Evolutionary conservation across 305 asterid genomes (phyloP).

Genomic region (Fraxinus angustifolia): DNA sequence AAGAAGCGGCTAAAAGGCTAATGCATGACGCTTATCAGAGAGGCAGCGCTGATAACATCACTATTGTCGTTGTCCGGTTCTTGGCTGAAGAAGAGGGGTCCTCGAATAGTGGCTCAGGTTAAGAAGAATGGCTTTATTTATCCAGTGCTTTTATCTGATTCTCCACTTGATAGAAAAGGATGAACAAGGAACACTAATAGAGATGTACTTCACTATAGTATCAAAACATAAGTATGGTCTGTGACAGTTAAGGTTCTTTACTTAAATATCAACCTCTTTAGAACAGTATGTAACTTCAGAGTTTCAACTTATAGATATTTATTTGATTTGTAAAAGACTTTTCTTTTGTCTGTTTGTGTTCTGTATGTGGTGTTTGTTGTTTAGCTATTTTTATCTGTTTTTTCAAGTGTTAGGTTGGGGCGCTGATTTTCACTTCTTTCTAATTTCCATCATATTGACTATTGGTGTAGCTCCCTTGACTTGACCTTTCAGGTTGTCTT

Average conservation of each 20-base stretch:
- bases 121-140: conserved; percentile 4
- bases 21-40: conserved; percentile 80
- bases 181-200: conserved; percentile 11
- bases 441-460: too few relatives aligned
- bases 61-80: conserved; percentile 72
- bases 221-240: conserved; percentile 20
- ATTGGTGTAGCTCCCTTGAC: too few relatives aligned
- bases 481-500: too few relatives aligned
- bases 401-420: too few relatives aligned
- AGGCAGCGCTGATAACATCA: conserved; percentile 83
- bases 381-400: too few relatives aligned
- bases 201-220: conserved; percentile 32
- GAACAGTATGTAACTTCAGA: conserved; percentile 11
- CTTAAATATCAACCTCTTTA: conserved; percentile 2
- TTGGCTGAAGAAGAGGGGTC: conserved; percentile 44
- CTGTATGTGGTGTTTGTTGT: too few relatives aligned
- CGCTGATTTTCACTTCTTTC: too few relatives aligned
- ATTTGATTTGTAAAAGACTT: too few relatives aligned
- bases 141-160: not conserved
- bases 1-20: conserved; percentile 77
- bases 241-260: conserved; percentile 11
- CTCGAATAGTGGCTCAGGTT: conserved; percentile 41
- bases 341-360: too few relatives aligned
- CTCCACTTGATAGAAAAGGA: not conserved
- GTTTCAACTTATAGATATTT: too few relatives aligned